These are phyloP conservation scores for Boletus sensibilis DNA, from an alignment of 768 basidiomycete genomes.

Conservation along the genomic window DNA sequence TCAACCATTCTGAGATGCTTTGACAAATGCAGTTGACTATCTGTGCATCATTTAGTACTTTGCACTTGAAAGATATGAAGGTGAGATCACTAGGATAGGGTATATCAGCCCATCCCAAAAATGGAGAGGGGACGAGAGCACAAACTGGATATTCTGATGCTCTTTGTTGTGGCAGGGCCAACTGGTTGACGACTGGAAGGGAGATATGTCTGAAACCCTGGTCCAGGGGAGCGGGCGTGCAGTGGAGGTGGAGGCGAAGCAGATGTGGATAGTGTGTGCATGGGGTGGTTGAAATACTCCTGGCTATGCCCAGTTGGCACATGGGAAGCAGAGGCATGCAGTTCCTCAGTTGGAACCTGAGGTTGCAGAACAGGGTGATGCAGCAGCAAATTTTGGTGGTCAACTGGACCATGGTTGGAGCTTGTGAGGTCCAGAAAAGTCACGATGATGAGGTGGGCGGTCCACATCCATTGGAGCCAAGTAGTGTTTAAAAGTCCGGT, in stretches of 20 bases:
- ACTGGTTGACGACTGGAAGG: conserved; percentile 46
- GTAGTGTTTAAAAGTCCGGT: too few relatives aligned
- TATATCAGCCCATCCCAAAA: not conserved
- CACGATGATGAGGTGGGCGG: conserved; percentile 53
- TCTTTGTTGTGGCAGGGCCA: conserved; percentile 47
- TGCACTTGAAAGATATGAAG: conserved; percentile 48
- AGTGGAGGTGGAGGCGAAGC: conserved; percentile 56
- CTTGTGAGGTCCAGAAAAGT: conserved; percentile 53
- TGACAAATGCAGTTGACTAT: conserved; percentile 45
- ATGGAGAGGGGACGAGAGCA: not conserved
- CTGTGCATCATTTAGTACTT: conserved; percentile 48
- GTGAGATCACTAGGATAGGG: conserved; percentile 48
- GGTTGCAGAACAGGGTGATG: conserved; percentile 70
- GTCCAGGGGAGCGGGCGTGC: conserved; percentile 51
- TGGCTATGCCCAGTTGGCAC: conserved; percentile 44
- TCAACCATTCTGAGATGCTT: conserved; percentile 51
- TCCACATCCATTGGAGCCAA: conserved; percentile 80
- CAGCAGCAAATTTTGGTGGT: conserved; percentile 55
- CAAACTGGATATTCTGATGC: conserved; percentile 47
- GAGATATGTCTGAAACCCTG: conserved; percentile 49
- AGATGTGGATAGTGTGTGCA: conserved; percentile 56
- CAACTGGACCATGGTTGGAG: conserved; percentile 44
- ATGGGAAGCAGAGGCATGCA: conserved; percentile 41
- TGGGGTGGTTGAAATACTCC: conserved; percentile 56
- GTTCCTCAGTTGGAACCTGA: conserved; percentile 51